Evolutionary conservation across 768 basidiomycete species (phyloP).

Genomic region (Pilatotrama ljubarskyi): DNA sequence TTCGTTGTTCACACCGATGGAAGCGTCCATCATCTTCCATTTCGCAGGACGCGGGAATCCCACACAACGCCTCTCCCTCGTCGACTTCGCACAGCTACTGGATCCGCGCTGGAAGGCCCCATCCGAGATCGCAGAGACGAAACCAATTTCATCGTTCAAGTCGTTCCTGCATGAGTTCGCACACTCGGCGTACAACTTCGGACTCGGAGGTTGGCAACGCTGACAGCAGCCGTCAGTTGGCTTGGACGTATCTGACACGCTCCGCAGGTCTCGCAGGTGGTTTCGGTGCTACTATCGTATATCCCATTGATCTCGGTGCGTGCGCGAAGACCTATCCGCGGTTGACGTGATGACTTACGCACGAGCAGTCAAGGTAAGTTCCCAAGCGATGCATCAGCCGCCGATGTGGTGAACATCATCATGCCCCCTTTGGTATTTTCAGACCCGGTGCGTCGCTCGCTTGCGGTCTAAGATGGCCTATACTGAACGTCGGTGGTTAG

Average conservation of each 20-base stretch:
- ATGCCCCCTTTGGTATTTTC: conserved; percentile 1
- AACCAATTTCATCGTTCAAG: conserved; percentile 30
- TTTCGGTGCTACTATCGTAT: conserved; percentile 95
- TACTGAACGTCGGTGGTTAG: conserved; percentile 38
- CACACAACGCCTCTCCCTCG: conserved; percentile 70
- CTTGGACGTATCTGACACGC: background rate
- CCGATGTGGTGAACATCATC: background rate
- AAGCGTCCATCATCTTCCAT: conserved; percentile 97
- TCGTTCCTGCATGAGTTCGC: conserved; percentile 58
- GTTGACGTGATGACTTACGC: conserved; percentile 16
- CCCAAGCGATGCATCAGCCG: background rate
- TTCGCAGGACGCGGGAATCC: conserved; percentile 84
- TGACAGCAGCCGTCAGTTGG: conserved; percentile 18
- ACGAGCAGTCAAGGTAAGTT: conserved; percentile 67
- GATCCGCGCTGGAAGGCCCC: conserved; percentile 88
- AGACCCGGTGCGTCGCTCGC: conserved; percentile 54
- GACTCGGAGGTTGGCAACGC: conserved; percentile 65
- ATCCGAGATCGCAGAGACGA: conserved; percentile 45
- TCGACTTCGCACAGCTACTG: conserved; percentile 91
- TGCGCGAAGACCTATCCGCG: conserved; percentile 21
- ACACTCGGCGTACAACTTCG: conserved; percentile 83
- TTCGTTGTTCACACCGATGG: conserved; percentile 96
- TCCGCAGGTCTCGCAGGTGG: conserved; percentile 81
- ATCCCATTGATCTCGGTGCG: conserved; percentile 92
- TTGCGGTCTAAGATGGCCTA: background rate